Evolutionary conservation across 2,329 filamentous ascomycete genomes (phyloP).

Genomic region (Blumeriella jaapii): DNA sequence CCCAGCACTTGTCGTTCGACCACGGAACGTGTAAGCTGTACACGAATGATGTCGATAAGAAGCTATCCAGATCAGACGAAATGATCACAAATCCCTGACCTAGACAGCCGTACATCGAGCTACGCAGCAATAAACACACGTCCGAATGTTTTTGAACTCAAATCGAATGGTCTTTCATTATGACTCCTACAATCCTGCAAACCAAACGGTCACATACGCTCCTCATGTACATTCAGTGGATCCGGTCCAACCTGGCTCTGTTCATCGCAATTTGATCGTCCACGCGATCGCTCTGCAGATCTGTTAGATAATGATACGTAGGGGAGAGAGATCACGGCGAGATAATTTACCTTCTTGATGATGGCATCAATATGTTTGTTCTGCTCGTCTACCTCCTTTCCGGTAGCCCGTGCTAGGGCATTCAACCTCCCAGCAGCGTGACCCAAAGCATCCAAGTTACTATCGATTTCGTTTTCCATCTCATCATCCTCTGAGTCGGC

Average conservation of each 20-base stretch:
- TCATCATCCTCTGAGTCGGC: conserved; percentile 32
- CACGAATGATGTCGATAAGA: no score
- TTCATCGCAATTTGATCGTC: conserved; percentile 75
- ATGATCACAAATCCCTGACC: no score
- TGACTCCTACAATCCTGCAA: conserved; percentile 8
- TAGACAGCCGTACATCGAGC: no score
- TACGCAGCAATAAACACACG: no score
- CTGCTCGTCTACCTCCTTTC: conserved; percentile 63
- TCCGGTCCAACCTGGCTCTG: conserved; percentile 37
- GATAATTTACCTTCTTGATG: conserved; percentile 59
- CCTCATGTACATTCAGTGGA: conserved; percentile 15
- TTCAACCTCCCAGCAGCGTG: conserved; percentile 60
- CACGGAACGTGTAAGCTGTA: no score
- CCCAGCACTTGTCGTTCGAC: no score
- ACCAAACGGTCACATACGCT: not conserved
- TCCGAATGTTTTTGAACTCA: no score
- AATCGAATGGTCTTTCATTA: conserved; percentile 8
- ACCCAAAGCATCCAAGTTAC: conserved; percentile 48
- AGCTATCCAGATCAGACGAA: no score
- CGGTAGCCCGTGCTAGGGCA: conserved; percentile 60
- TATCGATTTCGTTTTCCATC: conserved; percentile 62
- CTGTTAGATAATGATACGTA: conserved; percentile 6
- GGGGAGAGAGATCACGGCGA: conserved; percentile 17
- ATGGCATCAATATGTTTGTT: conserved; percentile 71
- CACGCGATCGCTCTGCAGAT: conserved; percentile 61